A percentile compares a stretch with the other conserved stretches of the same genome.
Evolutionary conservation across 1,284 basidiomycete genomes (phyloP).

Genomic region (Veloporphyrellus conicus): DNA sequence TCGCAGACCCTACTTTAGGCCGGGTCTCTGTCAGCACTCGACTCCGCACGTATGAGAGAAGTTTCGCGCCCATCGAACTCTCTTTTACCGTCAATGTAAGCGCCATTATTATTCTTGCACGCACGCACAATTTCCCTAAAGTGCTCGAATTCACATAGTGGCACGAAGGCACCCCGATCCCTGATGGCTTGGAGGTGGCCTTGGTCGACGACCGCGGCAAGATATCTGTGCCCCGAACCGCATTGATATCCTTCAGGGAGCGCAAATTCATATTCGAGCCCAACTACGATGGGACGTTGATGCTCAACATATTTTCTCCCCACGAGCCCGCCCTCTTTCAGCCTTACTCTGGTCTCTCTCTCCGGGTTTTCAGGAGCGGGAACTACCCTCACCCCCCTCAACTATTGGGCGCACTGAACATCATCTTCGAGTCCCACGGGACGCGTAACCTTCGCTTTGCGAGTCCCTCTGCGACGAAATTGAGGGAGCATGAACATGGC

Average conservation of each 20-base stretch:
- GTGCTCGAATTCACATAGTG: not conserved
- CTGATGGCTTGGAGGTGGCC: conserved; percentile 5
- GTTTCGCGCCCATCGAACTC: not conserved
- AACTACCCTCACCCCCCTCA: not conserved
- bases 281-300: conserved; percentile 8
- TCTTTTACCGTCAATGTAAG: conserved; percentile 4
- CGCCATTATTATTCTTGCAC: not conserved
- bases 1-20: conserved; percentile 14
- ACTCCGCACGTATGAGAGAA: conserved; percentile 7
- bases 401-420: conserved; percentile 12
- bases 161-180: conserved; percentile 1
- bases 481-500: not conserved
- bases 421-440: conserved; percentile 10
- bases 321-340: not conserved
- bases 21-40: conserved; percentile 5
- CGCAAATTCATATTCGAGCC: not conserved
- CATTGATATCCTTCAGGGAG: not conserved
- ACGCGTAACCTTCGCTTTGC: conserved; percentile 14
- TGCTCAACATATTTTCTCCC: conserved; percentile 7
- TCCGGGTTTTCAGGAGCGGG: not conserved
- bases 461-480: conserved; percentile 1
- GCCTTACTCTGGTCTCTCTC: conserved; percentile 13
- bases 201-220: conserved; percentile 8
- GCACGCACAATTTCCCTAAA: not conserved
- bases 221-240: conserved; percentile 2